Conservation (phyloP, 116 monocot genomes). For the Iris pallida region DNA sequence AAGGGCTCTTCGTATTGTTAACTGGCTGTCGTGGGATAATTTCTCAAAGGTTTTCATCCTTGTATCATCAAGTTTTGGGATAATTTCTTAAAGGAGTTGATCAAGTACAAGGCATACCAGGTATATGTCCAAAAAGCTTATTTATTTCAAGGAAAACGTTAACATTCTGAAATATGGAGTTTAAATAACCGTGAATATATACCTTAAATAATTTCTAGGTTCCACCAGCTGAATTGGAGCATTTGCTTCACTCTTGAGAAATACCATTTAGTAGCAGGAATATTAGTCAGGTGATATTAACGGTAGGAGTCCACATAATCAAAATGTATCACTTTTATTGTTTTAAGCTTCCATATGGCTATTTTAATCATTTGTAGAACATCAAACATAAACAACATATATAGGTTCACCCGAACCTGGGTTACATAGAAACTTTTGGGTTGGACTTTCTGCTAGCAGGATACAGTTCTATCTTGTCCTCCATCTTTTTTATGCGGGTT, state of each 20-base stretch:
- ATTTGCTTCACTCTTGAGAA: slow-evolving; percentile 47
- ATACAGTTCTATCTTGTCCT: too few species aligned
- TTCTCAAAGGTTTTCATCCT: too few species aligned
- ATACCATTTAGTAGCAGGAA: slow-evolving; percentile 32
- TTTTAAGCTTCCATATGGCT: too few species aligned
- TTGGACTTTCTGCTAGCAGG: too few species aligned
- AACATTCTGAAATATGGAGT: background rate
- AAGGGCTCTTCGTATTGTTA: too few species aligned
- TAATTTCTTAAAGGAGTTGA: slow-evolving; percentile 90
- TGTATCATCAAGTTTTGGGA: too few species aligned
- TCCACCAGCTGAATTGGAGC: slow-evolving; percentile 50
- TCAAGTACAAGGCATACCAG: slow-evolving; percentile 92
- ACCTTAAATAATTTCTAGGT: slow-evolving; percentile 11
- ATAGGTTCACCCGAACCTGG: too few species aligned
- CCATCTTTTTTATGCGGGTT: too few species aligned
- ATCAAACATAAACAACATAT: too few species aligned
- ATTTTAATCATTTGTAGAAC: too few species aligned
- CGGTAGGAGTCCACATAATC: slow-evolving; percentile 11
- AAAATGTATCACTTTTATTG: background rate
- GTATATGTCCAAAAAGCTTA: slow-evolving; percentile 14
- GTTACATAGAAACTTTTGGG: too few species aligned
- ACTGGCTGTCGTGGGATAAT: too few species aligned
- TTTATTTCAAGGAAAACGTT: background rate
- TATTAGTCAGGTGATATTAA: slow-evolving; percentile 48
- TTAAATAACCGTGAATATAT: background rate